Evolutionary conservation across 495 filamentous ascomycete genomes (phyloP).

Genomic region (Aspergillus cavernicola): DNA sequence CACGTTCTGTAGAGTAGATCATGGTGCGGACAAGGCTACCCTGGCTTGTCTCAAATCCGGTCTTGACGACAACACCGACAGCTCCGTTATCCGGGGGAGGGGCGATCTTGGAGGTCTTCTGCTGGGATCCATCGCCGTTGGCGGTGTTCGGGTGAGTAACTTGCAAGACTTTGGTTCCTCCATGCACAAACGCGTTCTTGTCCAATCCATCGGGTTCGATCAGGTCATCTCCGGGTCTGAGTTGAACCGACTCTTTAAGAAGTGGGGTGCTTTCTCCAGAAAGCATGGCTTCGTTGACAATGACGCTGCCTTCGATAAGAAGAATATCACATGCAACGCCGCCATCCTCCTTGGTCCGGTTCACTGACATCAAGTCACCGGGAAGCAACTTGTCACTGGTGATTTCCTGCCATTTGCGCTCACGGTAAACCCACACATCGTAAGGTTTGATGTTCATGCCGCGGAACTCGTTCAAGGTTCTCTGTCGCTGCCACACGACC

Average conservation of each 20-base stretch:
- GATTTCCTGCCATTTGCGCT: constrained; percentile 82
- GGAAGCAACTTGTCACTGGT: constrained; percentile 92
- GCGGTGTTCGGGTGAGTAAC: constrained; percentile 74
- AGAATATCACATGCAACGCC: constrained; percentile 98
- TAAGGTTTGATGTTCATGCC: constrained; percentile 99
- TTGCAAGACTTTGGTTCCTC: constrained; percentile 96
- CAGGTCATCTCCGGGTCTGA: constrained; percentile 76
- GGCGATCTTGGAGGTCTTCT: constrained; percentile 63
- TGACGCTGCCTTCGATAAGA: constrained; percentile 87
- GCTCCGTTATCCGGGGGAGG: constrained; percentile 87
- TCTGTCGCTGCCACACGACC: constrained; percentile 97
- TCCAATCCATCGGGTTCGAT: constrained; percentile 90
- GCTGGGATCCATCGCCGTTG: constrained; percentile 61
- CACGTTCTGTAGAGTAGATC: constrained; percentile 99
- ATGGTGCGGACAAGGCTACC: constrained; percentile 97
- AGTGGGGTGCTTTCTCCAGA: constrained; percentile 97
- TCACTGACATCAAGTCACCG: constrained; percentile 93
- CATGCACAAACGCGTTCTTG: constrained; percentile 94
- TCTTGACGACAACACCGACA: constrained; percentile 92
- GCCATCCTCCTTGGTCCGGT: constrained; percentile 92
- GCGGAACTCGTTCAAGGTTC: constrained; percentile 94
- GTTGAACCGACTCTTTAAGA: constrained; percentile 92
- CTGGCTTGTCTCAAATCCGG: constrained; percentile 97
- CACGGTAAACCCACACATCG: constrained; percentile 82
- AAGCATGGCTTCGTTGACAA: constrained; percentile 99